These are phyloP conservation scores for Talaromyces funiculosus DNA, from an alignment of 2,329 filamentous ascomycete genomes.

Conservation along the genomic window DNA sequence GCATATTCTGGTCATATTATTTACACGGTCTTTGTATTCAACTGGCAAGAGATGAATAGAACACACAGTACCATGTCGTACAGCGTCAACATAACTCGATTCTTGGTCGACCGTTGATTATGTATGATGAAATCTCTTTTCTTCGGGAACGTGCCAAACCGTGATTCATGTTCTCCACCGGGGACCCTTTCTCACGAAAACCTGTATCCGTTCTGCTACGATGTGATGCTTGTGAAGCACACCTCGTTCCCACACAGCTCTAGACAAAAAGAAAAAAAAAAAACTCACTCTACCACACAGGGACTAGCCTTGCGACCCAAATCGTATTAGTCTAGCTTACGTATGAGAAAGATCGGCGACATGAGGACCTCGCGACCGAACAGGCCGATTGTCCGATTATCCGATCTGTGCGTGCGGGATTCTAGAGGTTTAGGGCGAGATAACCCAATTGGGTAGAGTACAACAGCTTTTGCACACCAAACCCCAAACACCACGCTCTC, in stretches of 20 bases:
- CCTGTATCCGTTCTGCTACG: too few species aligned
- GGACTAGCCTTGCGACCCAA: neutral
- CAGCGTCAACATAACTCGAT: neutral
- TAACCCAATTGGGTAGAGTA: neutral
- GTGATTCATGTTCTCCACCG: neutral
- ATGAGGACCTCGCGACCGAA: neutral
- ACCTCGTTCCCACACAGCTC: neutral
- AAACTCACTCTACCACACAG: neutral
- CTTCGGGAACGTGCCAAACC: neutral
- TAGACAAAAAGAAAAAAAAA: too few species aligned
- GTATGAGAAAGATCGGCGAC: neutral
- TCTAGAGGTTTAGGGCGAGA: constrained; percentile 1
- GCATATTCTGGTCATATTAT: too few species aligned
- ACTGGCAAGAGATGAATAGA: neutral
- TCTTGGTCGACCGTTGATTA: neutral
- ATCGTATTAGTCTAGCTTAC: neutral
- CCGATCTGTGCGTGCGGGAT: constrained; percentile 2
- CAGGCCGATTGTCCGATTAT: constrained; percentile 9
- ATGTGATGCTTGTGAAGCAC: too few species aligned
- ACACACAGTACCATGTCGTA: neutral
- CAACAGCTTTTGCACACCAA: neutral
- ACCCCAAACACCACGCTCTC: neutral
- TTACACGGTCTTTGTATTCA: too few species aligned
- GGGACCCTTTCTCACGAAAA: neutral
- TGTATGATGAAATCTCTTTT: neutral